Conservation (phyloP, 805 yeast species). For the Wickerhamomyces silvicola region DNA sequence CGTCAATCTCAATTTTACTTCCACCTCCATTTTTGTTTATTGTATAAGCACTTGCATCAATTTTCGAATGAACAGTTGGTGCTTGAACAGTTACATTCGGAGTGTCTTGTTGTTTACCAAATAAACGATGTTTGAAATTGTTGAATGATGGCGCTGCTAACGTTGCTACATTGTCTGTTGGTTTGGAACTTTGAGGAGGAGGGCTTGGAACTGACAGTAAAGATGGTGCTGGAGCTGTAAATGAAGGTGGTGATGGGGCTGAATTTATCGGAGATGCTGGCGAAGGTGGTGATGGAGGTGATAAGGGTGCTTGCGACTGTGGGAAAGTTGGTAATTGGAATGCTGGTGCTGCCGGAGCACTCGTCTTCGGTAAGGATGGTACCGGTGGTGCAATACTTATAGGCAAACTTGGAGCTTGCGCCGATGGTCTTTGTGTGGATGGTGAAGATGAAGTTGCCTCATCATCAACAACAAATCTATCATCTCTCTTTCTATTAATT, state of each 20-base stretch:
- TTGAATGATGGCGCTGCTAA: slow-evolving; percentile 7
- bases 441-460: slow-evolving; percentile 12
- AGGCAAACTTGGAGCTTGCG: slow-evolving; percentile 20
- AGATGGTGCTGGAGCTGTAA: slow-evolving; percentile 18
- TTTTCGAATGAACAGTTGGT: slow-evolving; percentile 12
- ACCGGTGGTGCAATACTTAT: slow-evolving; percentile 22
- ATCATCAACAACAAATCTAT: slow-evolving; percentile 35
- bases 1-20: slow-evolving; percentile 36
- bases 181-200: slow-evolving; percentile 8
- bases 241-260: slow-evolving; percentile 10
- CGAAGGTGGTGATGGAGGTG: slow-evolving; percentile 13
- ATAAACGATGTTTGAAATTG: slow-evolving; percentile 17
- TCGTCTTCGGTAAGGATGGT: slow-evolving; percentile 16
- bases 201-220: slow-evolving; percentile 21
- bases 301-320: slow-evolving; percentile 7
- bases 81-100: slow-evolving; percentile 13
- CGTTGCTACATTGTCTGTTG: slow-evolving; percentile 8
- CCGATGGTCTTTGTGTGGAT: slow-evolving; percentile 9
- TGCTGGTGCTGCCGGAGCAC: slow-evolving; percentile 20
- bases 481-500: slow-evolving; percentile 42
- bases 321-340: slow-evolving; percentile 9
- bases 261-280: slow-evolving; percentile 4
- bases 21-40: slow-evolving; percentile 20
- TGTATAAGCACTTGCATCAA: slow-evolving; percentile 22
- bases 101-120: slow-evolving; percentile 8